Percentiles rank a stretch among this genome's conserved stretches.
Conservation (phyloP, 2,329 filamentous ascomycete species). For the Nigrospora osmanthi region DNA sequence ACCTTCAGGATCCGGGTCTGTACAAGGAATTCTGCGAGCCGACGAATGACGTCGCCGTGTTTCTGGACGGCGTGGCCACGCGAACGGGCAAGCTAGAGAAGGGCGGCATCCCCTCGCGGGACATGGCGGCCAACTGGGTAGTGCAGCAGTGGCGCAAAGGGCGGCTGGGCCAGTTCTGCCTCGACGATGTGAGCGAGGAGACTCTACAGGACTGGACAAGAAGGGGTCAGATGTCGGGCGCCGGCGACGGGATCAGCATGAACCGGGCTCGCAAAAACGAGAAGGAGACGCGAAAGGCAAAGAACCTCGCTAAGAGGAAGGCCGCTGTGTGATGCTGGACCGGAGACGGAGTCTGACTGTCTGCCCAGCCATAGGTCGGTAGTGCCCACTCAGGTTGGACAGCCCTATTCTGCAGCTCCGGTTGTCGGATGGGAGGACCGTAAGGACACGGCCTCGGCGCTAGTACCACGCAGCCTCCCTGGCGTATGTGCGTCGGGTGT, state of each 20-base stretch:
- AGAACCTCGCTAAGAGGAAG: conserved; percentile 23
- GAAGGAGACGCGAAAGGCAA: conserved; percentile 46
- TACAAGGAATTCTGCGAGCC: conserved; percentile 59
- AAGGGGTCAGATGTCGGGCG: conserved; percentile 29
- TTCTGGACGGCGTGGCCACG: conserved; percentile 63
- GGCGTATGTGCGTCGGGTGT: no score
- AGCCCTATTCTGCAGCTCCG: no score
- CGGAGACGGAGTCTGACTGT: no score
- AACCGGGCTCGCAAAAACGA: conserved; percentile 62
- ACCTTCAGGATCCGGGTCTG: conserved; percentile 51
- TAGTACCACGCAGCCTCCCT: no score
- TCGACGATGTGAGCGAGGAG: conserved; percentile 67
- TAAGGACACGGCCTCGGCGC: no score
- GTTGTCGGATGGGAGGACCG: no score
- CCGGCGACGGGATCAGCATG: conserved; percentile 45
- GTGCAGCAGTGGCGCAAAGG: conserved; percentile 78
- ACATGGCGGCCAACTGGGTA: conserved; percentile 70
- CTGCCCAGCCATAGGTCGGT: no score
- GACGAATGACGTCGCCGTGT: conserved; percentile 74
- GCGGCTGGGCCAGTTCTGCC: conserved; percentile 63
- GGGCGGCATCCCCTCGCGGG: conserved; percentile 62
- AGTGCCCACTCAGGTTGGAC: no score
- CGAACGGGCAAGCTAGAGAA: conserved; percentile 70
- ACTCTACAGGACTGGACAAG: conserved; percentile 30
- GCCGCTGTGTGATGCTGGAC: conserved; percentile 6